These are phyloP conservation scores for Phytopythium oedochilum DNA, from an alignment of 352 stramenopile genomes.

Conservation along the genomic window DNA sequence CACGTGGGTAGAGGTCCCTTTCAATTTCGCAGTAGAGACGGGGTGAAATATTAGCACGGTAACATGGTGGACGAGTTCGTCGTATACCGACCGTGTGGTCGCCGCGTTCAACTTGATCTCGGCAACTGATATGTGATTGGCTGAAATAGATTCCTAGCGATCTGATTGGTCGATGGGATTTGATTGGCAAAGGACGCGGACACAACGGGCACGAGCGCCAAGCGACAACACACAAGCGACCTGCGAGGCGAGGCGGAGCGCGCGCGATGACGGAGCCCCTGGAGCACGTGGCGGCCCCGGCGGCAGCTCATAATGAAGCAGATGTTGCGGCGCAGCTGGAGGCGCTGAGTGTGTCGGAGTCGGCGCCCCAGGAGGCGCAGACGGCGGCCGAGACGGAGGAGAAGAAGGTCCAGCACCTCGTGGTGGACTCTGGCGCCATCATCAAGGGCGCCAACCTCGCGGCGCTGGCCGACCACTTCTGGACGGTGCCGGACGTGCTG, in stretches of 20 bases:
- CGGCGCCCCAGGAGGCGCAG: slow-evolving; percentile 1
- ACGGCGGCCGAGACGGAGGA: slow-evolving; percentile 8
- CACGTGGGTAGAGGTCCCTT: too few species aligned
- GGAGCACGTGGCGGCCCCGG: slow-evolving; percentile 18
- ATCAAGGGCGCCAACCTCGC: slow-evolving; percentile 84
- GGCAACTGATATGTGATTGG: slow-evolving; percentile 18
- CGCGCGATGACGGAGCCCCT: slow-evolving; percentile 8
- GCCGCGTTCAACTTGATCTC: background rate
- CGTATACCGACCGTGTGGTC: slow-evolving; percentile 4
- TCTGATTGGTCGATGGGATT: slow-evolving; percentile 8
- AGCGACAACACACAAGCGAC: background rate
- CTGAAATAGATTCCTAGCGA: slow-evolving; percentile 3
- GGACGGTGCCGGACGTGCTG: slow-evolving; percentile 83
- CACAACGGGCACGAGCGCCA: slow-evolving; percentile 5
- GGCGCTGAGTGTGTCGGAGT: slow-evolving; percentile 5
- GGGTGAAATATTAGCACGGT: slow-evolving; percentile 14
- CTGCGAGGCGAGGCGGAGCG: background rate
- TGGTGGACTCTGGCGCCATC: slow-evolving; percentile 84
- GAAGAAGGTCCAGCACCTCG: slow-evolving; percentile 75
- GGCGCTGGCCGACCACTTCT: slow-evolving; percentile 82
- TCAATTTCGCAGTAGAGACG: background rate
- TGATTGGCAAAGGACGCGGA: slow-evolving; percentile 36
- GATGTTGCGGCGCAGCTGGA: slow-evolving; percentile 8
- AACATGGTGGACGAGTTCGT: slow-evolving; percentile 10
- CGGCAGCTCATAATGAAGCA: slow-evolving; percentile 11